Conservation (phyloP, 345 rosid species). For the Salix suchowensis region DNA sequence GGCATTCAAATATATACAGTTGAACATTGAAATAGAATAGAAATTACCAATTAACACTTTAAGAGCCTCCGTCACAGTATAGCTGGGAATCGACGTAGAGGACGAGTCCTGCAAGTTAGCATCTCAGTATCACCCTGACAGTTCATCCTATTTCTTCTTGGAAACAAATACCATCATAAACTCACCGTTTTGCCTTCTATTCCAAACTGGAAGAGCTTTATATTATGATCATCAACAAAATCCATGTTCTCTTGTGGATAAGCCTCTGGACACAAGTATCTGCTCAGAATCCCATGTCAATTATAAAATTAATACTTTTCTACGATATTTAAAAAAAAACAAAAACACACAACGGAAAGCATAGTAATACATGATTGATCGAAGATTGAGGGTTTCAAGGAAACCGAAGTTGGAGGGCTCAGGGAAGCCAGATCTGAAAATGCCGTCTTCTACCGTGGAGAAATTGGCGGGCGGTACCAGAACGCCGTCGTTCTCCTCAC, state of each 20-base stretch:
- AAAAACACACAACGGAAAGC: background rate
- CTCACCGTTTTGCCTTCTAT: constrained; percentile 77
- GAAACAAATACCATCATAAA: background rate
- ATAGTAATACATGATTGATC: constrained; percentile 54
- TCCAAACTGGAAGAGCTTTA: constrained; percentile 68
- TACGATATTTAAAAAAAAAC: too few species aligned
- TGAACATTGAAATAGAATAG: background rate
- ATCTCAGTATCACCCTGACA: constrained; percentile 4
- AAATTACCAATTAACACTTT: constrained; percentile 62
- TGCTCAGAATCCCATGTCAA: constrained; percentile 23
- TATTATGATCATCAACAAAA: constrained; percentile 48
- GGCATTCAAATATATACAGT: background rate
- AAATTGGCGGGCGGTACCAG: constrained; percentile 63
- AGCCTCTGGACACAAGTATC: constrained; percentile 77
- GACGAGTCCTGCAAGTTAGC: constrained; percentile 43
- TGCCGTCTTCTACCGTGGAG: constrained; percentile 75
- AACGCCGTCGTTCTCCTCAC: constrained; percentile 17
- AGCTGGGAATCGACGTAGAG: constrained; percentile 47
- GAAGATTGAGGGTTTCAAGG: constrained; percentile 62
- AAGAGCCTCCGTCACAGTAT: constrained; percentile 59
- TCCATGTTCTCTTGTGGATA: constrained; percentile 67
- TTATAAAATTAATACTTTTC: too few species aligned
- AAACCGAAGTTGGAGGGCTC: constrained; percentile 49
- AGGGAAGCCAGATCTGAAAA: constrained; percentile 75
- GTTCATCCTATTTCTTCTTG: too few species aligned